phyloP scores from a whole-genome alignment of 768 basidiomycete species.

The Coprinopsis marcescibilis region DNA sequence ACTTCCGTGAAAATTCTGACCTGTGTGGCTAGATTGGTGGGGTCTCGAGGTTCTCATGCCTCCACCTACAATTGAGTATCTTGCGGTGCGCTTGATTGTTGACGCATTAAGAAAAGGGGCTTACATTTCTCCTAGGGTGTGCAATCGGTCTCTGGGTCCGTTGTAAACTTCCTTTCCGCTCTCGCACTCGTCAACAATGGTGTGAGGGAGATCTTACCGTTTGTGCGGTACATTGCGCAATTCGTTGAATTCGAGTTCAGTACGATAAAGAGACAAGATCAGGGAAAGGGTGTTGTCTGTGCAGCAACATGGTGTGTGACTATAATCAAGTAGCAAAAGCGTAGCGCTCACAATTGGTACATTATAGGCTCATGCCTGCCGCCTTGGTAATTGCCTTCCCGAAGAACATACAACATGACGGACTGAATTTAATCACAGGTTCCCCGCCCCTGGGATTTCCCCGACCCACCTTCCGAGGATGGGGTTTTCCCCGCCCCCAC shows the following conservation, averaged over 20 bases:
- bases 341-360: not conserved
- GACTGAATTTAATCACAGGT: conserved; percentile 28
- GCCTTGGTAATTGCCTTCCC: conserved; percentile 42
- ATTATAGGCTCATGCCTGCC: conserved; percentile 67
- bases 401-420: not conserved
- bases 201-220: conserved; percentile 77
- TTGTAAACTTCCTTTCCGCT: conserved; percentile 74
- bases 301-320: conserved; percentile 75
- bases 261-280: conserved; percentile 54
- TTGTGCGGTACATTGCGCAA: conserved; percentile 76
- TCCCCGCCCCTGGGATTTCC: conserved; percentile 77
- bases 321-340: not conserved
- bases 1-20: conserved; percentile 6
- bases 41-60: conserved; percentile 78
- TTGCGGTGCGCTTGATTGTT: conserved; percentile 41
- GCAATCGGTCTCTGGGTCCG: conserved; percentile 52
- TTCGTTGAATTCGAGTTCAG: conserved; percentile 74
- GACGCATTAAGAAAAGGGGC: not conserved
- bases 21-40: conserved; percentile 92
- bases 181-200: conserved; percentile 65
- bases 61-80: conserved; percentile 55
- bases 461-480: conserved; percentile 27
- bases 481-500: no score
- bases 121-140: conserved; percentile 35
- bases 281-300: conserved; percentile 77